Conservation (phyloP, 768 basidiomycete genomes). For the Kwoniella europaea region DNA sequence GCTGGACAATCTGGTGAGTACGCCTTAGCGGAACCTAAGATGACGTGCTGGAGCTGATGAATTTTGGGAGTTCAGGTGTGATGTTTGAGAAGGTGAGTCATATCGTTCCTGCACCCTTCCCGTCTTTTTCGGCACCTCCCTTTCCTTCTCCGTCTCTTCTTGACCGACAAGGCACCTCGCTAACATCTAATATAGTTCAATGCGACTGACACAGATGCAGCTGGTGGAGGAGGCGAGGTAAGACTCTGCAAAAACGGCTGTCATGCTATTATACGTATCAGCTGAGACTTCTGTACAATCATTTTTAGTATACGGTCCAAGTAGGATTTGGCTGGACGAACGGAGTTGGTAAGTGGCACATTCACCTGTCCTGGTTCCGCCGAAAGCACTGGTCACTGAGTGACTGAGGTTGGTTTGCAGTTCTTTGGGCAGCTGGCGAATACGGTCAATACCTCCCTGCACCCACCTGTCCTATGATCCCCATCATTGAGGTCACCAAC, state of each 20-base stretch:
- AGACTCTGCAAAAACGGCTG: too few species aligned
- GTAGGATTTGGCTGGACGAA: constrained; percentile 60
- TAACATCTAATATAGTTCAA: constrained; percentile 66
- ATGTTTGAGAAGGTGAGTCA: constrained; percentile 67
- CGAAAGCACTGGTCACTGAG: too few species aligned
- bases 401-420: not conserved
- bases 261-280: too few species aligned
- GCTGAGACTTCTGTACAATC: not conserved
- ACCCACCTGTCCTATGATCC: constrained; percentile 54
- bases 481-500: constrained; percentile 43
- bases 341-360: constrained; percentile 49
- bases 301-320: constrained; percentile 73
- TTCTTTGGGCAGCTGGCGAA: constrained; percentile 47
- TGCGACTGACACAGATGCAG: constrained; percentile 66
- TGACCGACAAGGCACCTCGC: not conserved
- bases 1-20: constrained; percentile 32
- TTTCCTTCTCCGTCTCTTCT: too few species aligned
- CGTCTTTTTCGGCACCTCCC: too few species aligned
- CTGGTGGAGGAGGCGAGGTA: constrained; percentile 53
- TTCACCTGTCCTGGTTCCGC: not conserved
- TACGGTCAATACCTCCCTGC: constrained; percentile 54
- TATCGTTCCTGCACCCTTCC: too few species aligned
- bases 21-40: too few species aligned
- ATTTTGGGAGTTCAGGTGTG: constrained; percentile 19
- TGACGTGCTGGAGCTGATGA: not conserved